A percentile compares a stretch with the other conserved stretches of the same genome.
These are phyloP conservation scores for Yamagishiella unicocca DNA, from an alignment of 139 green algal species.

Conservation along the genomic window DNA sequence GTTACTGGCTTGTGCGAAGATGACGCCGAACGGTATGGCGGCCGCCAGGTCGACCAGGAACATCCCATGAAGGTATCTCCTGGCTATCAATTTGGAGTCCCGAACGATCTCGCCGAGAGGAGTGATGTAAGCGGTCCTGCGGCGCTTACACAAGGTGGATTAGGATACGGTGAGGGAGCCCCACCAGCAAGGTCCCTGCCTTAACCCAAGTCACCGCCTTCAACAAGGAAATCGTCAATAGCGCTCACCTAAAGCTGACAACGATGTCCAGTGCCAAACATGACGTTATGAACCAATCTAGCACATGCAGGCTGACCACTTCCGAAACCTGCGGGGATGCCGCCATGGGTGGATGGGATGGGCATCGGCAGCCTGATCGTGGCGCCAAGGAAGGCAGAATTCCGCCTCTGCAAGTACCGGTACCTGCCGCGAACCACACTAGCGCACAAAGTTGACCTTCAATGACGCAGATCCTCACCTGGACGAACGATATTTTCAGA, in stretches of 20 bases:
- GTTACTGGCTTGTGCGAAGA: no score
- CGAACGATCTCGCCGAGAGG: background rate
- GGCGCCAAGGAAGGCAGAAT: no score
- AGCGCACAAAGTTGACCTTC: no score
- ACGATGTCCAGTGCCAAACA: background rate
- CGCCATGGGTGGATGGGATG: no score
- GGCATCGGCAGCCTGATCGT: no score
- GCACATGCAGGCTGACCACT: background rate
- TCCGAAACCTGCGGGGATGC: no score
- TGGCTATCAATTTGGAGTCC: background rate
- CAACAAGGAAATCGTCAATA: no score
- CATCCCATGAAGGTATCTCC: background rate
- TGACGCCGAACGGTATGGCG: background rate
- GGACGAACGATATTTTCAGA: background rate
- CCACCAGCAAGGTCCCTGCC: no score
- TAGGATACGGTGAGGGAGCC: background rate
- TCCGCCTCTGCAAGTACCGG: no score
- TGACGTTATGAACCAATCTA: background rate
- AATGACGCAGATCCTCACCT: no score
- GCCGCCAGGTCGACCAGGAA: background rate
- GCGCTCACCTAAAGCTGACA: background rate
- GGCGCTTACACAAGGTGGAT: background rate
- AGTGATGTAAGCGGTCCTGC: conserved; percentile 16
- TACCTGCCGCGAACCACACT: no score
- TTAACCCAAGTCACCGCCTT: no score